These are phyloP conservation scores for Xylaria castorea DNA, from an alignment of 495 filamentous ascomycete species.

Conservation along the genomic window DNA sequence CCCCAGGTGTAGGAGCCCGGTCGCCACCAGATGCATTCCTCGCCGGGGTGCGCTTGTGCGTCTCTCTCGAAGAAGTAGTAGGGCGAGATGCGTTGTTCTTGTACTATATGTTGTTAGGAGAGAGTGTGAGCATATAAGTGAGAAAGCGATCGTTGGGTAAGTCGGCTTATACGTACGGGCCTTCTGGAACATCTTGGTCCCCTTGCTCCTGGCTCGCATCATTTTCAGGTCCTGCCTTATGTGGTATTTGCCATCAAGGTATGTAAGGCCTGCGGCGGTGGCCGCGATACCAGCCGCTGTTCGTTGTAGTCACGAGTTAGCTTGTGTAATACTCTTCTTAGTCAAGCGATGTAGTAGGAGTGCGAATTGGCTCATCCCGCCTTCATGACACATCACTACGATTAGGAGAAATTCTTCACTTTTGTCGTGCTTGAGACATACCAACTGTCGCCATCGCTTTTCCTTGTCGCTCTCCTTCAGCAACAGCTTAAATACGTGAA, in stretches of 20 bases:
- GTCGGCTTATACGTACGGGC: conserved; percentile 33
- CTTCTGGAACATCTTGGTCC: conserved; percentile 48
- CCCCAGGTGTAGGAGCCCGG: conserved; percentile 67
- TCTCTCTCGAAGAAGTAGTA: conserved; percentile 72
- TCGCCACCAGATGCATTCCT: conserved; percentile 71
- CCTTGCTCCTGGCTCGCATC: conserved; percentile 42
- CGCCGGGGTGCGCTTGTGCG: conserved; percentile 53
- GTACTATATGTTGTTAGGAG: conserved; percentile 43
- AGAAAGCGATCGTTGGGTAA: not conserved
- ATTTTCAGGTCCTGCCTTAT: conserved; percentile 63
- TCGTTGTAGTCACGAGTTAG: conserved; percentile 34
- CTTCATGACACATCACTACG: not conserved
- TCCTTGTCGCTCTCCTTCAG: not conserved
- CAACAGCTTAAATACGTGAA: conserved; percentile 8
- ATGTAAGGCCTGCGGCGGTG: conserved; percentile 60
- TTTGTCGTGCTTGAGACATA: conserved; percentile 25
- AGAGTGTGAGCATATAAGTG: not conserved
- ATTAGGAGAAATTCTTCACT: not conserved
- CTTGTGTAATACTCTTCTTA: not conserved
- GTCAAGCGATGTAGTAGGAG: not conserved
- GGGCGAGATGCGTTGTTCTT: conserved; percentile 58
- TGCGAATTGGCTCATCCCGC: not conserved
- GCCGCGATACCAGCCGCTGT: conserved; percentile 63
- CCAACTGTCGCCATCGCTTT: conserved; percentile 40
- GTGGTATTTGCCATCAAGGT: conserved; percentile 75